These are phyloP conservation scores for Entonaema liquescens DNA, from an alignment of 495 filamentous ascomycete species.

Conservation along the genomic window DNA sequence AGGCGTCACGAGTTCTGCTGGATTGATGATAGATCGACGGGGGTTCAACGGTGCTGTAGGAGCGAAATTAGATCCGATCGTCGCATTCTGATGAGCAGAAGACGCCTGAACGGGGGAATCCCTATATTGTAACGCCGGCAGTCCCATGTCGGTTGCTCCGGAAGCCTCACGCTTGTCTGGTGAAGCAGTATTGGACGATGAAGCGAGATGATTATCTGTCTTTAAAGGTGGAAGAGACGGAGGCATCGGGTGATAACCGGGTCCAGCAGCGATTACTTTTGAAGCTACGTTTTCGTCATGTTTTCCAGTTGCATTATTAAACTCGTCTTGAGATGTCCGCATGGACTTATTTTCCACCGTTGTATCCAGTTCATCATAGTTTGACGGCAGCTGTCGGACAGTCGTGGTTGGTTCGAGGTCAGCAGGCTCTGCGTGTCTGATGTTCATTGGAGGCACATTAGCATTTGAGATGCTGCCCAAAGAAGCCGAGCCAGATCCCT, in stretches of 20 bases:
- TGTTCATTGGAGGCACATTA: slow-evolving; percentile 35
- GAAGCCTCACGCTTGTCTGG: neutral
- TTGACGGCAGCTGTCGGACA: slow-evolving; percentile 20
- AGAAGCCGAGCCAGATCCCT: slow-evolving; percentile 15
- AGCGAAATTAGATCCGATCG: slow-evolving; percentile 44
- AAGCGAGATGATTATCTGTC: slow-evolving; percentile 24
- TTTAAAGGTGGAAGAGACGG: slow-evolving; percentile 36
- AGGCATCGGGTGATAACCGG: slow-evolving; percentile 28
- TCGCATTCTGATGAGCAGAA: slow-evolving; percentile 32
- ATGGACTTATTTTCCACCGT: slow-evolving; percentile 6
- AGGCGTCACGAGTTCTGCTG: slow-evolving; percentile 44
- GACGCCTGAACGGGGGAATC: slow-evolving; percentile 16
- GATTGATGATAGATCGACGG: slow-evolving; percentile 33
- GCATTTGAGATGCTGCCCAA: slow-evolving; percentile 21
- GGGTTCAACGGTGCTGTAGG: slow-evolving; percentile 63
- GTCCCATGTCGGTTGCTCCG: slow-evolving; percentile 18
- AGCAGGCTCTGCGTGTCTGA: slow-evolving; percentile 32
- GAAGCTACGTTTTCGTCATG: slow-evolving; percentile 32
- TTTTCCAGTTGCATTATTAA: slow-evolving; percentile 31
- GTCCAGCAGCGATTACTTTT: slow-evolving; percentile 29
- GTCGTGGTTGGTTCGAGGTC: slow-evolving; percentile 41
- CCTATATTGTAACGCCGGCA: neutral
- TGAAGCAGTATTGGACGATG: neutral
- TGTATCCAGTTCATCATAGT: slow-evolving; percentile 5
- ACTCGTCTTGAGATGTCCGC: neutral